Evolutionary conservation across 1,284 basidiomycete species (phyloP).

Genomic region (Pseudozyma sp.): DNA sequence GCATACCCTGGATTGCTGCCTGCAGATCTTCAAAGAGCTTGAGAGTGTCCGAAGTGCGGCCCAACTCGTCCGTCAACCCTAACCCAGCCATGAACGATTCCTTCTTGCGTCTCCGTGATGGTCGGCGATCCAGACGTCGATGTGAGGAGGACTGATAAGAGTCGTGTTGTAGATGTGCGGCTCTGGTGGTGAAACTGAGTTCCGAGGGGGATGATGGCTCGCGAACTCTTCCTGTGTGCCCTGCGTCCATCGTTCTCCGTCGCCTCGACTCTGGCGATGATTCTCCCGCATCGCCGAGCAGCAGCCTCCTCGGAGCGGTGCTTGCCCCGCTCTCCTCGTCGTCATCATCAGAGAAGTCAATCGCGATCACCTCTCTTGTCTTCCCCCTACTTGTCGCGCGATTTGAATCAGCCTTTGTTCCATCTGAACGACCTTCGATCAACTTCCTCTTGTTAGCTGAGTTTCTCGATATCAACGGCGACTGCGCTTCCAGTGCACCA

Average conservation of each 20-base stretch:
- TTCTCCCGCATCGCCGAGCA: slow-evolving; percentile 37
- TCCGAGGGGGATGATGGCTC: slow-evolving; percentile 9
- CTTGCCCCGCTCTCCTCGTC: slow-evolving; percentile 12
- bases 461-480: slow-evolving; percentile 28
- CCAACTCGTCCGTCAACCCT: slow-evolving; percentile 25
- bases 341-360: slow-evolving; percentile 28
- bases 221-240: slow-evolving; percentile 36
- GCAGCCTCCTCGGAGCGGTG: slow-evolving; percentile 12
- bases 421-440: neutral
- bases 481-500: slow-evolving; percentile 26
- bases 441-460: slow-evolving; percentile 30
- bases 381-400: slow-evolving; percentile 13
- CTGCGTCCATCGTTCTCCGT: slow-evolving; percentile 38
- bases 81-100: slow-evolving; percentile 43
- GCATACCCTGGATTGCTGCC: slow-evolving; percentile 39
- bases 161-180: neutral
- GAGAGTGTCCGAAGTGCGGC: slow-evolving; percentile 24
- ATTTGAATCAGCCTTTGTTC: neutral
- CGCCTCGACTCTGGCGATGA: slow-evolving; percentile 43
- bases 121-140: slow-evolving; percentile 28
- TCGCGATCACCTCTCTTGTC: slow-evolving; percentile 10
- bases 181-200: slow-evolving; percentile 11
- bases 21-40: slow-evolving; percentile 49
- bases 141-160: slow-evolving; percentile 12
- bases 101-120: slow-evolving; percentile 40